These are phyloP conservation scores for Radiomyces spectabilis DNA, from an alignment of 192 early-diverging fungal species.

Conservation along the genomic window DNA sequence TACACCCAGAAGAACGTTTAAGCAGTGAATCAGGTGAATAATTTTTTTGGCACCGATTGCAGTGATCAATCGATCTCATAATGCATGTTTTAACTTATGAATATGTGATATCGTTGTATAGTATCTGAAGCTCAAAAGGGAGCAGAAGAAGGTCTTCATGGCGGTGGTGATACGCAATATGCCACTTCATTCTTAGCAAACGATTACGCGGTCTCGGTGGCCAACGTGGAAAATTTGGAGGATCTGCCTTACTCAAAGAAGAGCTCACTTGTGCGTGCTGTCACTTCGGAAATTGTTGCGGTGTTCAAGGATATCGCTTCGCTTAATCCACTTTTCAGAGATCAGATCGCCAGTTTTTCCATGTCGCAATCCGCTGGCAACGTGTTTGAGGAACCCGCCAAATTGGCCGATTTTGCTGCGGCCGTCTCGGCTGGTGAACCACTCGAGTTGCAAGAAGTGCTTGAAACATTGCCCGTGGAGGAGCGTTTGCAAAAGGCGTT, in stretches of 20 bases:
- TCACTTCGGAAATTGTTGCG: constrained; percentile 90
- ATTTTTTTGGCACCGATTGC: no score
- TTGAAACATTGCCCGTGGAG: constrained; percentile 83
- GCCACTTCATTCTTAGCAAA: constrained; percentile 42
- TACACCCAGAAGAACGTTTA: no score
- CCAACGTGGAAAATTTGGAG: constrained; percentile 80
- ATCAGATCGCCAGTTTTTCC: constrained; percentile 97
- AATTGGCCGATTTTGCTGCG: constrained; percentile 95
- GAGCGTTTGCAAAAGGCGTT: constrained; percentile 90
- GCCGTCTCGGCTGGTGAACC: constrained; percentile 93
- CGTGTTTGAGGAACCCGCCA: constrained; percentile 90
- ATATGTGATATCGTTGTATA: no score
- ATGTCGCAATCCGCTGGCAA: constrained; percentile 94
- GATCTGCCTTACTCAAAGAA: constrained; percentile 83
- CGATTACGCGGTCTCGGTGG: constrained; percentile 77
- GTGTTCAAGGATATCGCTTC: constrained; percentile 95
- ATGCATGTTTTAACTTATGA: no score
- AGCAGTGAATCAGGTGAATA: no score
- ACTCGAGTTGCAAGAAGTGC: constrained; percentile 82
- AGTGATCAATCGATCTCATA: no score
- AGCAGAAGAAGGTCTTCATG: not conserved
- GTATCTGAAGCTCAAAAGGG: no score
- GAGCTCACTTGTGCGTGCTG: constrained; percentile 81
- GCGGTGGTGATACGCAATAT: constrained; percentile 19
- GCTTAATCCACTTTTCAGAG: constrained; percentile 91